Evolutionary conservation across 169 alveolate species (phyloP).

Genomic region (Eimeria zaria): DNA sequence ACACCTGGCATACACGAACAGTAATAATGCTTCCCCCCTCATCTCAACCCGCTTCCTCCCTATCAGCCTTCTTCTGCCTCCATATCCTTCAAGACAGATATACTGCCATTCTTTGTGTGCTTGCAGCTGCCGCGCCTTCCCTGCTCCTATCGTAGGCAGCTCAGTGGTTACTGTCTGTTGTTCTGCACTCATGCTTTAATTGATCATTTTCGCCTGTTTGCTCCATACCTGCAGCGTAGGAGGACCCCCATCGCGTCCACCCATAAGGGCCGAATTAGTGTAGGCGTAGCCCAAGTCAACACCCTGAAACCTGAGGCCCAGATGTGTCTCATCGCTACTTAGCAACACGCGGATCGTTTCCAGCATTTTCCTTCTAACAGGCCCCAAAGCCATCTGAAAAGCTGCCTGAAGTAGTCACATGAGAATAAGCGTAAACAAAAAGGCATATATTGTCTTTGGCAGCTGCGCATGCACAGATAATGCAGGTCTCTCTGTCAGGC

Average conservation of each 20-base stretch:
- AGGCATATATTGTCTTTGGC: not conserved
- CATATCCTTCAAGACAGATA: not conserved
- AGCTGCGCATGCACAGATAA: not conserved
- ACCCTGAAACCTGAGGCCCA: constrained; percentile 75
- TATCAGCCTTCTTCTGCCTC: not conserved
- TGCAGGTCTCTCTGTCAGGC: not conserved
- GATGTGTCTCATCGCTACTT: constrained; percentile 31
- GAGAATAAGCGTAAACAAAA: not conserved
- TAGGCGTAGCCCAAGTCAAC: constrained; percentile 81
- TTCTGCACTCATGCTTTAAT: not conserved
- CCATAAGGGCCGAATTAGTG: constrained; percentile 62
- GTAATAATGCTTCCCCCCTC: not conserved
- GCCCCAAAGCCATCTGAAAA: not conserved
- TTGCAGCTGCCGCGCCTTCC: not conserved
- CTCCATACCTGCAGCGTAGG: constrained; percentile 47
- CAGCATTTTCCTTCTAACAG: constrained; percentile 19
- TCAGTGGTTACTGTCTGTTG: not conserved
- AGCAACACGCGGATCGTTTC: constrained; percentile 62
- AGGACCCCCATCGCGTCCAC: constrained; percentile 13
- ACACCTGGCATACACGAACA: constrained; percentile 45
- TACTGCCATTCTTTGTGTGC: not conserved
- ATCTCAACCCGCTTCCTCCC: not conserved
- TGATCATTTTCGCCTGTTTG: not conserved
- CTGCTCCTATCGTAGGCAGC: not conserved
- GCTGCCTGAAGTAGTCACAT: constrained; percentile 8